These are phyloP conservation scores for Sporothrix inflata DNA, from an alignment of 2,329 filamentous ascomycete genomes.

Conservation along the genomic window DNA sequence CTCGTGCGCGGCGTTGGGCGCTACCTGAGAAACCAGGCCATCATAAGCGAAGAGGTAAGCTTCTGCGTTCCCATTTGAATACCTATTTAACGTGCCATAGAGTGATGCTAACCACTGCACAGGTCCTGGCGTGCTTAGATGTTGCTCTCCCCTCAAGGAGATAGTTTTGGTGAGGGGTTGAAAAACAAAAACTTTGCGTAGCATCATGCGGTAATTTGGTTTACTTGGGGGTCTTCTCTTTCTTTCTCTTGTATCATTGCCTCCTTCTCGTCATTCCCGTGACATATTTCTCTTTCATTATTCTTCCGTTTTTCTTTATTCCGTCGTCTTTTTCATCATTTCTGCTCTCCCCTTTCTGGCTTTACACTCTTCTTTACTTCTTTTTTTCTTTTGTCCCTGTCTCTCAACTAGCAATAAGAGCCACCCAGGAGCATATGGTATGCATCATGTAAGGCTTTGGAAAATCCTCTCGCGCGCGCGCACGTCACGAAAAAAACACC, in stretches of 20 bases:
- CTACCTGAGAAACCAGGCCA: constrained; percentile 68
- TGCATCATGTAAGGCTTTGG: constrained; percentile 29
- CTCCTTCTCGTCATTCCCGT: background rate
- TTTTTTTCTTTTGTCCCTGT: constrained; percentile 8
- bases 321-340: background rate
- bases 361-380: background rate
- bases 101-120: constrained; percentile 14
- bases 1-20: constrained; percentile 66
- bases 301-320: background rate
- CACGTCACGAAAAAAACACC: background rate
- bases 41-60: constrained; percentile 47
- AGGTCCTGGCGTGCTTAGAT: constrained; percentile 35
- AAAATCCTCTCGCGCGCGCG: constrained; percentile 11
- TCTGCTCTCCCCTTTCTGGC: constrained; percentile 12
- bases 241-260: background rate
- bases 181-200: background rate
- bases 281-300: background rate
- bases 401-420: constrained; percentile 26
- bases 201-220: constrained; percentile 21
- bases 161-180: background rate
- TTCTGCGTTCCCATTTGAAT: background rate
- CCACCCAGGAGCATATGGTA: constrained; percentile 27
- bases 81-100: background rate
- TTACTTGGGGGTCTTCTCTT: background rate
- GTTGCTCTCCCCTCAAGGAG: constrained; percentile 33